Evolutionary conservation across 768 basidiomycete genomes (phyloP), one percentile per base, ranked within the genome.

Genomic region (Tephrocybe sp.): DNA sequence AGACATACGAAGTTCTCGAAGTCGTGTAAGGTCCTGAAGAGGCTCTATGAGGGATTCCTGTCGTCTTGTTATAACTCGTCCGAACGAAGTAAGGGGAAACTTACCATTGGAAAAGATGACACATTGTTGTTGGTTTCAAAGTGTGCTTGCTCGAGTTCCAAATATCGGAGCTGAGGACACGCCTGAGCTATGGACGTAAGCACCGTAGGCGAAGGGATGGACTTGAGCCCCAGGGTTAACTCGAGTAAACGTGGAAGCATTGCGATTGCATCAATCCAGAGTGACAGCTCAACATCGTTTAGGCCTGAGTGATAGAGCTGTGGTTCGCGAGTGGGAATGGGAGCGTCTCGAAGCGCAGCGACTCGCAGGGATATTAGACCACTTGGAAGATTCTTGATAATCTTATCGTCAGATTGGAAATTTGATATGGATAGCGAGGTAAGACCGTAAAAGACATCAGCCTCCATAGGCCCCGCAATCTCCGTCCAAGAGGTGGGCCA

Each of bases 361-460:
- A 48, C 37, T 4, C 47, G 38, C 16, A 48, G 30, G 19, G 2
- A 8, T 25, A 19, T 26, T 13, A 48, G 26, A 38, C 11, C 16
- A 21, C 11, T 26, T 19, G 47, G 38, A 22, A 48, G 47, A 27
- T 48, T 36, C 11, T 25, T 11, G 9, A 48, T 15, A 22, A 19
- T 30, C 19, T 31, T 21, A n/a, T 48, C 47, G 12, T 27, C 30
- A 15, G 36, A 18, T 32, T 48, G 47, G 9, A 40, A 6, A 18
- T 48, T 48, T 9, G 47, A 48, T 48, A 48, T 15, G 1, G 47
- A 48, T 18, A 48, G 47, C 5, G 36, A 40, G 30, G 18, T 30
- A 5, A 30, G 11, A 18, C 16, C 18, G 18, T 18, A 26, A 12
- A 26, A 13, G 18, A 18, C n/a, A 43, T 30, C 4, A 2, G 26